These are phyloP conservation scores for Exserohilum turcica DNA, from an alignment of 2,329 filamentous ascomycete genomes.

Conservation along the genomic window DNA sequence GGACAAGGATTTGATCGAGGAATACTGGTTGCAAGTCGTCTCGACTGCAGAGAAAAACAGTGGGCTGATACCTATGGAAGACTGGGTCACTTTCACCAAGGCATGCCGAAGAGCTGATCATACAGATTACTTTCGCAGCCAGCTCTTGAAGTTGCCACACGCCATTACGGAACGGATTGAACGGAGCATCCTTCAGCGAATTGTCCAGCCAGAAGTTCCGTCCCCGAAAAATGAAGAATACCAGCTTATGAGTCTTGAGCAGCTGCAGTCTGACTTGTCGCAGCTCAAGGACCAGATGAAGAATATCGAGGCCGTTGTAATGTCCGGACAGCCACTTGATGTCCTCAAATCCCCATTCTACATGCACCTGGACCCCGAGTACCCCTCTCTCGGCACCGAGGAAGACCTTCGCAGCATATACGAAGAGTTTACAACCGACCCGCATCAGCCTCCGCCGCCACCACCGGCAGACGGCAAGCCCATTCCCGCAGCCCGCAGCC, in stretches of 20 bases:
- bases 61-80: constrained; percentile 25
- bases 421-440: constrained; percentile 53
- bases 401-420: constrained; percentile 48
- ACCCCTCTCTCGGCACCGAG: constrained; percentile 27
- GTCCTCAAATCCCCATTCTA: constrained; percentile 43
- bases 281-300: constrained; percentile 31
- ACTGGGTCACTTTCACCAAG: constrained; percentile 43
- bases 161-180: constrained; percentile 23
- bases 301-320: constrained; percentile 37
- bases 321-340: constrained; percentile 44
- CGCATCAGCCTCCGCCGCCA: constrained; percentile 34
- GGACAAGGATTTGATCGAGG: constrained; percentile 32
- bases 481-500: constrained; percentile 21
- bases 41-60: constrained; percentile 28
- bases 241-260: constrained; percentile 20
- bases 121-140: constrained; percentile 30
- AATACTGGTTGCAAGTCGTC: constrained; percentile 39
- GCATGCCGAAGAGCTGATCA: constrained; percentile 36
- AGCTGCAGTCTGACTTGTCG: constrained; percentile 25
- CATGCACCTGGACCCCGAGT: constrained; percentile 42
- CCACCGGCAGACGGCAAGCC: constrained; percentile 12
- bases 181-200: constrained; percentile 12
- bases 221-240: not conserved
- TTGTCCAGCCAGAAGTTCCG: constrained; percentile 8
- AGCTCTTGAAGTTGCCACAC: constrained; percentile 34